Percentiles rank a stretch among this genome's conserved stretches.
phyloP scores from a whole-genome alignment of 345 rosid genomes.

The Populus alba region DNA sequence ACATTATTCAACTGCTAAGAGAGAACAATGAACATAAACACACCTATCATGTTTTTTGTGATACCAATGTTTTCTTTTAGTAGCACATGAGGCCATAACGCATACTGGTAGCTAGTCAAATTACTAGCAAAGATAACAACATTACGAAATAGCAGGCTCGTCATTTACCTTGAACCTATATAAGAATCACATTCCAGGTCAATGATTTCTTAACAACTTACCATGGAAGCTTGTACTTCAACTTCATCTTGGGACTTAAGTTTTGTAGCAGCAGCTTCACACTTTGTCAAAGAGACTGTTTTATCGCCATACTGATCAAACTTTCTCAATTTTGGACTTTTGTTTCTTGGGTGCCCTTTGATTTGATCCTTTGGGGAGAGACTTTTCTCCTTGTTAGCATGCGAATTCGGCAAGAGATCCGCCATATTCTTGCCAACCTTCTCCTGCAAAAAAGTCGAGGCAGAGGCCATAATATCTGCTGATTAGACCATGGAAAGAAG shows the following conservation, averaged over 20 bases:
- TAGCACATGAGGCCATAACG: not conserved
- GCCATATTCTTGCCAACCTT: conserved; percentile 38
- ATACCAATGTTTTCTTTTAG: not conserved
- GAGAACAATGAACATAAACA: not conserved
- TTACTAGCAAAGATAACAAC: not conserved
- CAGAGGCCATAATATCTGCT: conserved; percentile 18
- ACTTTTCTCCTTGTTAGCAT: conserved; percentile 23
- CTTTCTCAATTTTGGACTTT: conserved; percentile 31
- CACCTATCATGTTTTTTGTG: not conserved
- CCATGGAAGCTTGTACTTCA: conserved; percentile 29
- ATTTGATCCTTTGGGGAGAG: conserved; percentile 22
- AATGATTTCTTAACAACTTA: conserved; percentile 37
- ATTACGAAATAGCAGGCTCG: conserved; percentile 2
- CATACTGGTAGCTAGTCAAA: not conserved
- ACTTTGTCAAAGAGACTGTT: conserved; percentile 23
- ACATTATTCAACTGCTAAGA: not conserved
- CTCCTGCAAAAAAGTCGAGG: conserved; percentile 47
- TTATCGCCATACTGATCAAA: conserved; percentile 33
- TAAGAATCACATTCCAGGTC: conserved; percentile 52
- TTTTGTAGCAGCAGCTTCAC: conserved; percentile 22
- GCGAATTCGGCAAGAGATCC: conserved; percentile 24
- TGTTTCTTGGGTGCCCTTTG: conserved; percentile 27
- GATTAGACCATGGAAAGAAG: not conserved
- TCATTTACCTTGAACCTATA: conserved; percentile 54
- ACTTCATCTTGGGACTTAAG: conserved; percentile 30